Evolutionary conservation across 495 filamentous ascomycete genomes (phyloP).

Genomic region (Jackrogersella minutella): DNA sequence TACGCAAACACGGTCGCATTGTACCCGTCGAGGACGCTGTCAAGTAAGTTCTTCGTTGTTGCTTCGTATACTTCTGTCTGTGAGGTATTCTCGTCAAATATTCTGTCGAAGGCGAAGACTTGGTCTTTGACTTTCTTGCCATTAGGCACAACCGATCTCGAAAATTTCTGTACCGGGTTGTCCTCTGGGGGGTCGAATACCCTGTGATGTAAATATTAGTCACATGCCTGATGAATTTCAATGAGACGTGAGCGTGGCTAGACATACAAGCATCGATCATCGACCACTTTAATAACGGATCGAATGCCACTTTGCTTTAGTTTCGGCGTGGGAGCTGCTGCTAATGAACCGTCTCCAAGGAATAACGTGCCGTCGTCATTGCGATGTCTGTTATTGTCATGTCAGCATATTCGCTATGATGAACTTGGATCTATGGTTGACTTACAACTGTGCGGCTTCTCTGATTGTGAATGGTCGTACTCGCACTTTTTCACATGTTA

Average conservation of each 20-base stretch:
- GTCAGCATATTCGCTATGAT: constrained; percentile 21
- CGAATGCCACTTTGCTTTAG: constrained; percentile 86
- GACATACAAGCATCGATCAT: constrained; percentile 95
- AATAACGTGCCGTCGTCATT: constrained; percentile 89
- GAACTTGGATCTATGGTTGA: constrained; percentile 19
- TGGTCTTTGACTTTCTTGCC: constrained; percentile 98
- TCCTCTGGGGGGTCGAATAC: constrained; percentile 98
- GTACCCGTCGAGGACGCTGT: constrained; percentile 95
- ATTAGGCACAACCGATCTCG: constrained; percentile 78
- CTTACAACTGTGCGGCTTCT: constrained; percentile 72
- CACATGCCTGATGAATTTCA: neutral
- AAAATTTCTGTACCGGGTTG: constrained; percentile 90
- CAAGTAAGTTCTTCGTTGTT: constrained; percentile 86
- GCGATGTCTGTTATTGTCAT: constrained; percentile 61
- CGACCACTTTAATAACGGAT: constrained; percentile 93
- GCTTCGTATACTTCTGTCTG: constrained; percentile 96
- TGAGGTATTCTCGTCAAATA: constrained; percentile 95
- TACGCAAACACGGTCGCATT: constrained; percentile 99
- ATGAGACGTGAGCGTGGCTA: too few species aligned
- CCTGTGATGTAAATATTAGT: constrained; percentile 54
- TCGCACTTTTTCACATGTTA: constrained; percentile 66
- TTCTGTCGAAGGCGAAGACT: constrained; percentile 93
- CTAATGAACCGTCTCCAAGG: constrained; percentile 92
- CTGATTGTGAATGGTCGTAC: constrained; percentile 93
- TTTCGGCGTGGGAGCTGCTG: constrained; percentile 81